These are phyloP conservation scores for Zymoseptoria tritici DNA, from an alignment of 2,329 filamentous ascomycete genomes.

Conservation along the genomic window DNA sequence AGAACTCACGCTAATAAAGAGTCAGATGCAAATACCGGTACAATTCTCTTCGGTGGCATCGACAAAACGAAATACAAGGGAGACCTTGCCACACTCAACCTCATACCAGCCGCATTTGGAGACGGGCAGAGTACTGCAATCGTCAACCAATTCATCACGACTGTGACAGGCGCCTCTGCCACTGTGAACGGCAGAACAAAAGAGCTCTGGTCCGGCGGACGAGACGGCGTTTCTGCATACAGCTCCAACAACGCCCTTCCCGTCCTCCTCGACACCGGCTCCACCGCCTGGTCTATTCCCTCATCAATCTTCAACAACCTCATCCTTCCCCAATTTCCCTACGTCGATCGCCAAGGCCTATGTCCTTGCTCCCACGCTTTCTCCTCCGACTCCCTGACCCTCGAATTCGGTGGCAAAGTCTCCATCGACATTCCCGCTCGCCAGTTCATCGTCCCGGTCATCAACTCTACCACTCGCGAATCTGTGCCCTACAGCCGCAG, in stretches of 20 bases:
- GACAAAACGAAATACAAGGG: constrained; percentile 27
- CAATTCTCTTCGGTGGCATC: constrained; percentile 31
- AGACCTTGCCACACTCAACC: constrained; percentile 25
- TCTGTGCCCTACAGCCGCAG: constrained; percentile 11
- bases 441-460: constrained; percentile 26
- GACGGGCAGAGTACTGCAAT: constrained; percentile 2
- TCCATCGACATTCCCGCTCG: constrained; percentile 23
- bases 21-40: constrained; percentile 18
- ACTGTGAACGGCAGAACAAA: constrained; percentile 13
- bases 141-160: constrained; percentile 24
- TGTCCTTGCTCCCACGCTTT: constrained; percentile 22
- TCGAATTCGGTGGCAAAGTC: constrained; percentile 24
- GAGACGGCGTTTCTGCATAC: constrained; percentile 15
- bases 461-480: constrained; percentile 20
- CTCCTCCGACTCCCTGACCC: constrained; percentile 19
- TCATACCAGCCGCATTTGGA: constrained; percentile 18
- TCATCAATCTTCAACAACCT: constrained; percentile 16
- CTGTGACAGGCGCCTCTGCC: constrained; percentile 22
- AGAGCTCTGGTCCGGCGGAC: constrained; percentile 18
- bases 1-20: neutral
- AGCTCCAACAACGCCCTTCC: constrained; percentile 12
- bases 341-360: constrained; percentile 13
- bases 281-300: constrained; percentile 23
- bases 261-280: constrained; percentile 29
- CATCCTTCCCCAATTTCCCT: constrained; percentile 18